These are phyloP conservation scores for Trichoderma koningii DNA, from an alignment of 2,329 filamentous ascomycete species.

Conservation along the genomic window DNA sequence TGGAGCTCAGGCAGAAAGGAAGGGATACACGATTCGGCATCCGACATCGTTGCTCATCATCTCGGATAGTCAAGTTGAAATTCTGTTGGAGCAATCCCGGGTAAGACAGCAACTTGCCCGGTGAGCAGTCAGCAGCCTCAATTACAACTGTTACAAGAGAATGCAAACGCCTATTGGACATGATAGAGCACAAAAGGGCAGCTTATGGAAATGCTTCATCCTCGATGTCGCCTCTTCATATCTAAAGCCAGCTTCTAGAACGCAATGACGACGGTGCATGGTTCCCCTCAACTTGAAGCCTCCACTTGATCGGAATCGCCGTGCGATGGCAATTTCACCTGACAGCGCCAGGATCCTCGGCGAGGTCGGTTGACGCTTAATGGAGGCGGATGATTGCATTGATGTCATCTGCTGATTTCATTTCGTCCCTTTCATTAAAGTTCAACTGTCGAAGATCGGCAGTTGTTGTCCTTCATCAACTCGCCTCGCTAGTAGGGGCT, in stretches of 20 bases:
- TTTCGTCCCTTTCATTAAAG: neutral
- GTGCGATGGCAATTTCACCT: neutral
- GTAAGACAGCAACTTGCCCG: neutral
- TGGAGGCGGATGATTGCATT: neutral
- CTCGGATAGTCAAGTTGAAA: no score
- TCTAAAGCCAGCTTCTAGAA: no score
- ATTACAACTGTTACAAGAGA: no score
- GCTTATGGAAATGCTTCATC: neutral
- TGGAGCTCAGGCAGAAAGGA: no score
- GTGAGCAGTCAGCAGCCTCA: neutral
- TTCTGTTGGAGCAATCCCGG: neutral
- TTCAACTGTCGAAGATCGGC: neutral
- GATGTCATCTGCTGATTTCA: neutral
- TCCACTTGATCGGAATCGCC: neutral
- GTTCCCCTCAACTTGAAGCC: neutral
- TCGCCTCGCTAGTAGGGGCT: neutral
- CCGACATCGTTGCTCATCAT: neutral
- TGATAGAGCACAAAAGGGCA: no score
- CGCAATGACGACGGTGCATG: no score
- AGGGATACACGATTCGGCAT: no score
- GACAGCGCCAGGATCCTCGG: neutral
- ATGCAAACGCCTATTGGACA: neutral
- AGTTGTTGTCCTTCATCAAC: neutral
- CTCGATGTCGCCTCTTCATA: no score
- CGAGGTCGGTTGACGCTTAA: neutral